Percentiles rank a stretch among this genome's conserved stretches.
Evolutionary conservation across 2,329 filamentous ascomycete species (phyloP).

Genomic region (Dendrostoma leiphaemia): DNA sequence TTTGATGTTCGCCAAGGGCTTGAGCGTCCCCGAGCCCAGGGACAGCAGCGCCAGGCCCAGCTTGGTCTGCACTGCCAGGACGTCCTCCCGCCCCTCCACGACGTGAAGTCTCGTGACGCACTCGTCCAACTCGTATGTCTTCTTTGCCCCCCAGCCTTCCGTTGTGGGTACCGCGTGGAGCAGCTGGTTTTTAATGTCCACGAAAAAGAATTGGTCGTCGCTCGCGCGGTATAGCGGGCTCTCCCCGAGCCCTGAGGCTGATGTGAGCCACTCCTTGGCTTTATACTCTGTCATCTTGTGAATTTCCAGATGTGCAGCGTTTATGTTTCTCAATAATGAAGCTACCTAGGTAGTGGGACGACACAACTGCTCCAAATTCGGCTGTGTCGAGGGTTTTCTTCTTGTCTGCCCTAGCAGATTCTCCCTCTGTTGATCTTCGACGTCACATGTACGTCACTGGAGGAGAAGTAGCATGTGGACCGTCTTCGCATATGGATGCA

Average conservation of each 20-base stretch:
- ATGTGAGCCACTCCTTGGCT: slow-evolving; percentile 25
- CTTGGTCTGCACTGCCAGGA: slow-evolving; percentile 23
- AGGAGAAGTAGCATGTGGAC: no score
- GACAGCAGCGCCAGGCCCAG: slow-evolving; percentile 22
- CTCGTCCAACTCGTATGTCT: slow-evolving; percentile 19
- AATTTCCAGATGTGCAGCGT: not conserved
- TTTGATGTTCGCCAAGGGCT: slow-evolving; percentile 18
- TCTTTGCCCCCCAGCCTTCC: slow-evolving; percentile 17
- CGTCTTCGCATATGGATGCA: no score
- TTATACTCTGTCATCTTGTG: slow-evolving; percentile 23
- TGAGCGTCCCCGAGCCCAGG: slow-evolving; percentile 17
- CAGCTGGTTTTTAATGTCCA: slow-evolving; percentile 25
- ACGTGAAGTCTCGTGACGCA: slow-evolving; percentile 23
- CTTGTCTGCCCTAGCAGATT: not conserved
- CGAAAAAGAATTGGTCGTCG: slow-evolving; percentile 26
- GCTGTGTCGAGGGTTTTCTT: not conserved
- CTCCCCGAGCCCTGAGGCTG: slow-evolving; percentile 22
- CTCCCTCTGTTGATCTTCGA: not conserved
- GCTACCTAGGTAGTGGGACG: no score
- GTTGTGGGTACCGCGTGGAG: slow-evolving; percentile 21
- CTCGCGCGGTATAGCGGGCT: slow-evolving; percentile 25
- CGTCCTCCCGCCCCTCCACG: slow-evolving; percentile 18
- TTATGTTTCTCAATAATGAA: not conserved
- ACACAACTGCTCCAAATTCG: no score
- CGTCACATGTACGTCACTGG: not conserved